These are phyloP conservation scores for Agaricus blazei DNA, from an alignment of 768 basidiomycete species.

Conservation along the genomic window DNA sequence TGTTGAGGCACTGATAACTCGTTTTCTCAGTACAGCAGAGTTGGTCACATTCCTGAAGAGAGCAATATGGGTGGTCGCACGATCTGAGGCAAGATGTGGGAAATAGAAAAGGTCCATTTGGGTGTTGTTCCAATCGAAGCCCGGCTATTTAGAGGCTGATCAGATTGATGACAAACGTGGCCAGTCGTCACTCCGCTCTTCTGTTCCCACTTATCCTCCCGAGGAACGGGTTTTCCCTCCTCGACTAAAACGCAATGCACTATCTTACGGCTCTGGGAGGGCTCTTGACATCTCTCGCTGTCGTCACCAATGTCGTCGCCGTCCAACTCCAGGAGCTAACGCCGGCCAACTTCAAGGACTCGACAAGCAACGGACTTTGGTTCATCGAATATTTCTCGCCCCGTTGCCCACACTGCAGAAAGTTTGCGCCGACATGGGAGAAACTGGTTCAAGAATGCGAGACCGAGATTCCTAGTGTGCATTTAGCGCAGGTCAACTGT, in stretches of 20 bases:
- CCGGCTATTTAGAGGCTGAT: not conserved
- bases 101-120: constrained; percentile 54
- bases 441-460: constrained; percentile 51
- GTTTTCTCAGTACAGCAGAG: constrained; percentile 48
- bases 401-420: constrained; percentile 73
- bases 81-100: constrained; percentile 41
- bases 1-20: constrained; percentile 69
- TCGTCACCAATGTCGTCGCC: not conserved
- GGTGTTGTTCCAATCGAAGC: not conserved
- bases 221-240: constrained; percentile 4
- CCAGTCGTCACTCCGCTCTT: not conserved
- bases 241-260: not conserved
- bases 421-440: constrained; percentile 82
- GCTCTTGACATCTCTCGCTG: constrained; percentile 2
- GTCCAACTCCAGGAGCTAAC: constrained; percentile 33
- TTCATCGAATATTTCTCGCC: constrained; percentile 89
- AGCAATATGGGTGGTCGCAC: constrained; percentile 49
- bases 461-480: constrained; percentile 45
- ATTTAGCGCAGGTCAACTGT: constrained; percentile 54
- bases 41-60: constrained; percentile 69
- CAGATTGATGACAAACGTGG: constrained; percentile 5
- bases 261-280: not conserved
- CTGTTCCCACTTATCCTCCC: not conserved
- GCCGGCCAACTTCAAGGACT: constrained; percentile 52
- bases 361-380: constrained; percentile 59